Evolutionary conservation across 345 rosid genomes (phyloP).

Genomic region (Eucalyptus curtisii): DNA sequence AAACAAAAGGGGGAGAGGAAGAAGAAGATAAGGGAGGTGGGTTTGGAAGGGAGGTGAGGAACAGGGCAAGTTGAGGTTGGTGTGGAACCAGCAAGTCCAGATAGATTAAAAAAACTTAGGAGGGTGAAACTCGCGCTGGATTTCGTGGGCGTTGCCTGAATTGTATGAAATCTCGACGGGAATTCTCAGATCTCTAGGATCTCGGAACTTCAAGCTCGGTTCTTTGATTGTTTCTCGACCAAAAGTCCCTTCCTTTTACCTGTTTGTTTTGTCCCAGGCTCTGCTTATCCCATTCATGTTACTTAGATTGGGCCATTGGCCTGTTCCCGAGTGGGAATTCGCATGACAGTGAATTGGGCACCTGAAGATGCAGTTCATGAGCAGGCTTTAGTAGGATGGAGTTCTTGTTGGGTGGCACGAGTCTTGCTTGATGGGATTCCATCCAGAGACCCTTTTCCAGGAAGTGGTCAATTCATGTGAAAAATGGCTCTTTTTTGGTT

Average conservation of each 20-base stretch:
- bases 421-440: not conserved
- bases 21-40: not conserved
- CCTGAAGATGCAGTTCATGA: not conserved
- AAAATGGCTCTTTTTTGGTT: not conserved
- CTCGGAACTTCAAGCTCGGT: not conserved
- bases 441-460: not conserved
- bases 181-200: constrained; percentile 32
- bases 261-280: not conserved
- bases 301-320: not conserved
- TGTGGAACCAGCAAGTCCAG: not conserved
- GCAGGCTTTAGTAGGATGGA: not conserved
- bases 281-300: not conserved
- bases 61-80: not conserved
- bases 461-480: not conserved
- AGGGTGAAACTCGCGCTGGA: not conserved
- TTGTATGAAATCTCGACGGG: not conserved
- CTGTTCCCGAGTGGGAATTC: not conserved
- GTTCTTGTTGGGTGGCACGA: not conserved
- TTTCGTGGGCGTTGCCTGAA: not conserved
- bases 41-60: not conserved
- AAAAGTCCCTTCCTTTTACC: not conserved
- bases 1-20: not conserved
- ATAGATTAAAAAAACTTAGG: not conserved
- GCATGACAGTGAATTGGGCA: not conserved
- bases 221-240: not conserved